These are phyloP conservation scores for Clavaria fumosa DNA, from an alignment of 768 basidiomycete genomes.

Conservation along the genomic window DNA sequence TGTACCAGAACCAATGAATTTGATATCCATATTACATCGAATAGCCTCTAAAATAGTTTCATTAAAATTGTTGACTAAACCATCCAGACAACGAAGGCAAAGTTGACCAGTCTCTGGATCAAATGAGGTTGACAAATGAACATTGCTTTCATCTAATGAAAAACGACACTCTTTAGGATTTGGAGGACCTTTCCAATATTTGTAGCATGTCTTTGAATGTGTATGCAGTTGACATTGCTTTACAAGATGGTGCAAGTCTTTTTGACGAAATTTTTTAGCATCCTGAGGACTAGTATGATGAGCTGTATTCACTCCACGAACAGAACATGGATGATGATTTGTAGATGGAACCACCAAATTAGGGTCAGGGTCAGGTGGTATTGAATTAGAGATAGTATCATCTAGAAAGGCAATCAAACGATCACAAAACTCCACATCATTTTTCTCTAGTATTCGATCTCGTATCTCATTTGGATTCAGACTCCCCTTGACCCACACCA, in stretches of 20 bases:
- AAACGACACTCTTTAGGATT: constrained; percentile 18
- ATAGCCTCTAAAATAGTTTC: constrained; percentile 20
- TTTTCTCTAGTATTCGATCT: neutral
- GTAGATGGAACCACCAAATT: constrained; percentile 3
- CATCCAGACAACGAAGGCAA: constrained; percentile 20
- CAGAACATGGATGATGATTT: constrained; percentile 12
- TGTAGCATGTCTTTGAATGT: constrained; percentile 24
- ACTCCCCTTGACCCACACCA: constrained; percentile 24
- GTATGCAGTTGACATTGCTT: constrained; percentile 18
- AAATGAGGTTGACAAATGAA: constrained; percentile 9
- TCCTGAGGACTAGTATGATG: neutral
- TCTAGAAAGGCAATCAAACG: constrained; percentile 14
- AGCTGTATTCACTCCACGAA: constrained; percentile 4
- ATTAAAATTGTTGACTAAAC: constrained; percentile 30
- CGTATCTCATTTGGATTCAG: constrained; percentile 19
- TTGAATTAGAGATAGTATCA: constrained; percentile 14
- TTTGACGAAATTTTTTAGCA: neutral
- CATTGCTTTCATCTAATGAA: constrained; percentile 14
- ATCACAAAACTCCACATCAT: constrained; percentile 11
- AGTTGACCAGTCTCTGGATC: constrained; percentile 9
- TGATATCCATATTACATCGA: constrained; percentile 32
- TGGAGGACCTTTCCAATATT: constrained; percentile 18
- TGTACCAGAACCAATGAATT: constrained; percentile 26
- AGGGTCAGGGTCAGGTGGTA: constrained; percentile 11
- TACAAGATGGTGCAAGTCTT: constrained; percentile 15